Base-by-base conservation (phyloP, 805 yeast species). In the Kodamaea kakaduensis region DNA sequence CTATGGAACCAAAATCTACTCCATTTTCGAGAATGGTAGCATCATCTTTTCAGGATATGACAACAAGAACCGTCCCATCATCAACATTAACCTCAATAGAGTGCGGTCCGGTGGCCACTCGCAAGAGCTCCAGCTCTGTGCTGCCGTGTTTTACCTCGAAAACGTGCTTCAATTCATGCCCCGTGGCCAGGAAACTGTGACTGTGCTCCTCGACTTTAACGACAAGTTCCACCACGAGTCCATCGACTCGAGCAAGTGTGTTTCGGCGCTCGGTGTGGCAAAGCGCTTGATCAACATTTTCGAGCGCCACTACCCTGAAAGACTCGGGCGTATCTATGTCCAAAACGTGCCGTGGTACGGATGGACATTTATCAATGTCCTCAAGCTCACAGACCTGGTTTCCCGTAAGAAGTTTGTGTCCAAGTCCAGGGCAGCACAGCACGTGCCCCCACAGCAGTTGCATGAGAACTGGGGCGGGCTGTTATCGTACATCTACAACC, bases 151-250 rank as follows among this genome's bases (percentile, higher is more conserved):
- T 64, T 83, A 83, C 87, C 70, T 93, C 34, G 98, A 93, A 59
- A 73, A 89, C 42, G 95, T 84, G 26, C 88, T 90, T 37, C 94
- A 87, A 59, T 85, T 76, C 58, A 90, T 93, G 97, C 96, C 96
- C 1, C 73, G 86, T 0, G 97, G 97, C 17, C 97, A 93, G 62
- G 98, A 89, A 54, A 83, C 94, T 7, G 66, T 93, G 34, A 96
- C 97, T 1, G 64, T 93, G 35, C 67, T 93, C 43, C 89, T 93
- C 45, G 98, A 93, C 60, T 90, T 93, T 63, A 32, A 32, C 26
- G 36, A 32, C 24, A 18, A 25, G 23, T 32, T 18, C 36, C 57
- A 56, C 19, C 44, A 63, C 52, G 63, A 61, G 7, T 45, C 51
- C 5, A 69, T 69, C 36, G 70, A 75, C 19, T 67, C 67, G 41